Conservation (phyloP, 768 basidiomycete species). For the Phaffia australis region DNA sequence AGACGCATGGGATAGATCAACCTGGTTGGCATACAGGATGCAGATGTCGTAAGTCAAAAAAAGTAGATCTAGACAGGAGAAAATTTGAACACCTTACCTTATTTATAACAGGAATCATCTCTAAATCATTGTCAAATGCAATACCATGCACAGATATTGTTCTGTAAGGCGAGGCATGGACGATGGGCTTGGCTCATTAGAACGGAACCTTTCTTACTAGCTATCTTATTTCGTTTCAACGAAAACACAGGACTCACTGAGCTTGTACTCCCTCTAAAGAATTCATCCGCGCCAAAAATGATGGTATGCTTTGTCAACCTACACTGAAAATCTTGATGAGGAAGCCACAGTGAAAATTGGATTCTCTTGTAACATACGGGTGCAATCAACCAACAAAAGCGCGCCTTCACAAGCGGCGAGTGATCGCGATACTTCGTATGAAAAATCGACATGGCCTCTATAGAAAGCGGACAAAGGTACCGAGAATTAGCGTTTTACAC, state of each 20-base stretch:
- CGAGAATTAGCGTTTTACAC: not conserved
- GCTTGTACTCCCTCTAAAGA: constrained; percentile 75
- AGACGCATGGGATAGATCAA: constrained; percentile 82
- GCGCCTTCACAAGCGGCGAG: constrained; percentile 91
- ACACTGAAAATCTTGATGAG: too few relatives aligned
- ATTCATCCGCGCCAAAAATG: constrained; percentile 1
- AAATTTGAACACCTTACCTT: constrained; percentile 54
- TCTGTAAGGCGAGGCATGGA: too few relatives aligned
- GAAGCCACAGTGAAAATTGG: not conserved
- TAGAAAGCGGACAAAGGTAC: not conserved
- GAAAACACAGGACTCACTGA: constrained; percentile 41
- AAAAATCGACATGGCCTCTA: constrained; percentile 89
- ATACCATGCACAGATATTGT: constrained; percentile 89
- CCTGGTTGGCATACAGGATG: constrained; percentile 42
- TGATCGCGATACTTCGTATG: constrained; percentile 90
- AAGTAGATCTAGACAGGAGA: not conserved
- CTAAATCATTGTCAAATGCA: constrained; percentile 67
- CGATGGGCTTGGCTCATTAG: too few relatives aligned
- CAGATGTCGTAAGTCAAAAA: not conserved
- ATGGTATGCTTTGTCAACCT: not conserved
- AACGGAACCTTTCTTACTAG: too few relatives aligned
- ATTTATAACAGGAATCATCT: constrained; percentile 66
- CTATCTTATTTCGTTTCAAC: too few relatives aligned
- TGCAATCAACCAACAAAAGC: constrained; percentile 75
- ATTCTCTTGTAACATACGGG: constrained; percentile 41